Base-by-base conservation (phyloP, 441 rosid genomes). In the Monsonia emarginata region DNA sequence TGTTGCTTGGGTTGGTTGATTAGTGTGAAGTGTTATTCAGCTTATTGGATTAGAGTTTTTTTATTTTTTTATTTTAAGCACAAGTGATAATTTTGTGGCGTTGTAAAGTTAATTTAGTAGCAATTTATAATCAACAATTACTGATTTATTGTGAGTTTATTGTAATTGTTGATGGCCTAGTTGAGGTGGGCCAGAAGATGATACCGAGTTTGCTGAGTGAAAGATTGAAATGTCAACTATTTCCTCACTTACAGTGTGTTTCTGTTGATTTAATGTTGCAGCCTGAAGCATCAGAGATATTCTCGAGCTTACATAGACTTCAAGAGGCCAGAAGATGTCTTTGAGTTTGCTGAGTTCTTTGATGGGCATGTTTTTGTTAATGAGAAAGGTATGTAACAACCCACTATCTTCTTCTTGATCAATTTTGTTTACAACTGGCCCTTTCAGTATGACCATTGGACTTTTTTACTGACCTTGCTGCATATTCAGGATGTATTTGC, bases 291-390 rank as follows among this genome's bases (percentile, higher is more conserved):
- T 65, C 91, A 83, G 71, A 81, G 66, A 63, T 79, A 56, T 81
- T 78, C 97, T 65, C 76, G 90, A 74, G 97, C 88, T 59, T 91
- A 89, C 73, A 62, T 89, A 44, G 72, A 77, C 52, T 89, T 89
- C 78, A 86, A 82, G 78, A 82, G 77, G 52, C 83, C 88, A 16
- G 93, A 78, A 66, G 96, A 89, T 71, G 96, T 85, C 36, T 64
- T 72, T 2, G 86, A 88, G 79, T 91, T 91, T 67, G 85, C 95
- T 65, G 84, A 76, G 44, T 83, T 89, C 70, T 85, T 86, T 74
- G 74, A 85, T 68, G 95, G 88, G 5, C 96, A 89, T 74, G 76
- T 80, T 7, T 91, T 91, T 84, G 84, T 89, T 31, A 88, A 84
- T 65, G 93, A 91, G 71, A 91, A 88, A 74, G 98, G 93, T 85